A percentile compares a stretch with the other conserved stretches of the same genome.
Evolutionary conservation across 768 basidiomycete species (phyloP).

Genomic region (Fistulinella prunicolor): DNA sequence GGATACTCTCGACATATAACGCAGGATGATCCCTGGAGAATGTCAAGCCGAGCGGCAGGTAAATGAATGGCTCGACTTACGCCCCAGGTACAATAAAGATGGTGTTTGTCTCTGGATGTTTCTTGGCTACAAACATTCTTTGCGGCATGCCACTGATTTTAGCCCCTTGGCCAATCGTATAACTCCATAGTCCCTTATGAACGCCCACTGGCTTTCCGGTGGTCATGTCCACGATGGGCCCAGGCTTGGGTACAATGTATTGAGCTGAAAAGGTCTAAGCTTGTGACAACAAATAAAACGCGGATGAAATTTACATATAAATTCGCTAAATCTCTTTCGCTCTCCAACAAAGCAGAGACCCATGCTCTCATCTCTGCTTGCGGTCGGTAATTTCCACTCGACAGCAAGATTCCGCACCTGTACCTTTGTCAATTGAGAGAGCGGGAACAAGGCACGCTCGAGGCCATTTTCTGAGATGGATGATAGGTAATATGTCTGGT

Average conservation of each 20-base stretch:
- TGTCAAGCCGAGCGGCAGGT: not conserved
- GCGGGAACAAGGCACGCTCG: slow-evolving; percentile 72
- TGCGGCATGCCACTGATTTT: slow-evolving; percentile 57
- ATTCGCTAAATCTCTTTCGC: slow-evolving; percentile 65
- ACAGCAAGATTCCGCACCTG: slow-evolving; percentile 72
- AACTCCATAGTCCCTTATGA: slow-evolving; percentile 80
- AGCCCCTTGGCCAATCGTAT: slow-evolving; percentile 82
- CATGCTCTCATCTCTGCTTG: slow-evolving; percentile 81
- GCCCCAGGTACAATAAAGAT: slow-evolving; percentile 75
- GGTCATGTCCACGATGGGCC: slow-evolving; percentile 58
- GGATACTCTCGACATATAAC: slow-evolving; percentile 42
- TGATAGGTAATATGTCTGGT: slow-evolving; percentile 91
- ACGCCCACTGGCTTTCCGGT: slow-evolving; percentile 52
- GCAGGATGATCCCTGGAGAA: slow-evolving; percentile 55
- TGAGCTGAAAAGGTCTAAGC: slow-evolving; percentile 47
- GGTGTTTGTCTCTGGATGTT: slow-evolving; percentile 59
- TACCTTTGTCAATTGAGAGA: slow-evolving; percentile 63
- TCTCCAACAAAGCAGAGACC: slow-evolving; percentile 94
- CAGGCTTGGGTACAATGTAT: slow-evolving; percentile 70
- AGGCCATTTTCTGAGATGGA: slow-evolving; percentile 68
- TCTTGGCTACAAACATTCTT: slow-evolving; percentile 70
- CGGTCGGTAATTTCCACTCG: slow-evolving; percentile 62
- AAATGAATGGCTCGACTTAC: slow-evolving; percentile 38
- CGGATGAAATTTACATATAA: slow-evolving; percentile 58
- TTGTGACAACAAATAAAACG: not conserved